These are phyloP conservation scores for Zoysia japonica DNA, from an alignment of 176 grass and related monocot genomes.

Conservation along the genomic window DNA sequence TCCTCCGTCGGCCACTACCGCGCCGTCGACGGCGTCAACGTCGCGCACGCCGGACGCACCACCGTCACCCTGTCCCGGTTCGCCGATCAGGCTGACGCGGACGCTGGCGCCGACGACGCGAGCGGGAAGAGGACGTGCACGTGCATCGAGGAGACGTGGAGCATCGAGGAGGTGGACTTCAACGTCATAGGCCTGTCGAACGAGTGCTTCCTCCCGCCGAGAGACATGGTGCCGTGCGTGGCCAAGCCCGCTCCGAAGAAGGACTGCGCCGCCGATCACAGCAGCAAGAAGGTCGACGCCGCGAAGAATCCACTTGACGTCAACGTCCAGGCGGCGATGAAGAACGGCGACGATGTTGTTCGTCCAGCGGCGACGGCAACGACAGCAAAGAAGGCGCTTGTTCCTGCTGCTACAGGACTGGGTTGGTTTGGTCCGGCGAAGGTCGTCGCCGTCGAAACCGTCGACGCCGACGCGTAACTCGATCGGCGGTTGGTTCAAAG, in stretches of 20 bases:
- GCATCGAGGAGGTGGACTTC: conserved; percentile 78
- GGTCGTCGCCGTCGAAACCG: conserved; percentile 31
- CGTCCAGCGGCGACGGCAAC: neutral
- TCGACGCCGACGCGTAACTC: conserved; percentile 12
- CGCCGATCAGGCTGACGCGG: conserved; percentile 29
- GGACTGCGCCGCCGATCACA: neutral
- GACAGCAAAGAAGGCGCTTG: conserved; percentile 11
- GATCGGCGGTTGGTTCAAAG: neutral
- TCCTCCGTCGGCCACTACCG: conserved; percentile 63
- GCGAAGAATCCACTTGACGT: neutral
- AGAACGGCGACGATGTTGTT: neutral
- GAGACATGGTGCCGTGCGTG: conserved; percentile 29
- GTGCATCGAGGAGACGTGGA: conserved; percentile 71
- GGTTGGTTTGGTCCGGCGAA: conserved; percentile 41
- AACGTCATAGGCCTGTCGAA: conserved; percentile 64
- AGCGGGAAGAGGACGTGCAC: conserved; percentile 4
- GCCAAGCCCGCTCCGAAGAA: neutral
- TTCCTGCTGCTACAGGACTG: conserved; percentile 23
- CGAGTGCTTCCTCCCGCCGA: conserved; percentile 74
- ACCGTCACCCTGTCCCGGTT: conserved; percentile 52
- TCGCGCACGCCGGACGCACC: conserved; percentile 68
- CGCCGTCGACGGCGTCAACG: conserved; percentile 68
- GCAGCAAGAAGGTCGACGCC: neutral
- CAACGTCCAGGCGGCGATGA: neutral
- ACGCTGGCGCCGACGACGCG: conserved; percentile 24